phyloP scores from a whole-genome alignment of 1,284 basidiomycete genomes.

The Marasmius oreades region DNA sequence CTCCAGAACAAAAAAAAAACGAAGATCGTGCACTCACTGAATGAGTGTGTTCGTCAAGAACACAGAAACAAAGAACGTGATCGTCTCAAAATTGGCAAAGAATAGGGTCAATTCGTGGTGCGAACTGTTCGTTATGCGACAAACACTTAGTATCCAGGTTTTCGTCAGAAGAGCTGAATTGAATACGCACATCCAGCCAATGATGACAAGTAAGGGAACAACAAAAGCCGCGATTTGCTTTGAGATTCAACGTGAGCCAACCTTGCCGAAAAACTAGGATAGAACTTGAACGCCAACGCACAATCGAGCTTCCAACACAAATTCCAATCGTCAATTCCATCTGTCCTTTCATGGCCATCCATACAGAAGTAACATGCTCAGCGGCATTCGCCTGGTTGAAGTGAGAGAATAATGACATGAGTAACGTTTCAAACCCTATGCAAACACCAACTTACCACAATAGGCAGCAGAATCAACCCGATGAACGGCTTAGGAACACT shows the following conservation, averaged over 20 bases:
- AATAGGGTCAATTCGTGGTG: conserved; percentile 79
- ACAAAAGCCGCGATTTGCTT: conserved; percentile 90
- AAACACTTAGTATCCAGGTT: not conserved
- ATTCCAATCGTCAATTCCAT: conserved; percentile 89
- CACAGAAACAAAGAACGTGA: conserved; percentile 81
- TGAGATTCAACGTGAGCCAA: conserved; percentile 4
- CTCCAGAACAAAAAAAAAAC: not conserved
- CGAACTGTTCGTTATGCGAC: conserved; percentile 38
- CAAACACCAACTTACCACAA: conserved; percentile 71
- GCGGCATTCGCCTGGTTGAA: conserved; percentile 64
- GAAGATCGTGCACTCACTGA: conserved; percentile 56
- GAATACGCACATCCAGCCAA: conserved; percentile 71
- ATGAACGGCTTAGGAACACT: conserved; percentile 82
- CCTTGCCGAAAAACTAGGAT: not conserved
- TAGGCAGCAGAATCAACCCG: conserved; percentile 69
- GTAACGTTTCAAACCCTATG: no score
- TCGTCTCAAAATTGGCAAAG: conserved; percentile 83
- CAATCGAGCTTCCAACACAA: conserved; percentile 87
- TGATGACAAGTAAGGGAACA: conserved; percentile 78
- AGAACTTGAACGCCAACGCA: conserved; percentile 34
- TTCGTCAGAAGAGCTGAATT: not conserved
- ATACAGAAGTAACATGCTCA: conserved; percentile 79
- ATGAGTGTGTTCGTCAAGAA: conserved; percentile 79
- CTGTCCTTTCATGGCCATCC: conserved; percentile 88
- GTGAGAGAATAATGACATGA: no score